phyloP scores from a whole-genome alignment of 768 basidiomycete genomes.

The Pulveroboletus sp. region DNA sequence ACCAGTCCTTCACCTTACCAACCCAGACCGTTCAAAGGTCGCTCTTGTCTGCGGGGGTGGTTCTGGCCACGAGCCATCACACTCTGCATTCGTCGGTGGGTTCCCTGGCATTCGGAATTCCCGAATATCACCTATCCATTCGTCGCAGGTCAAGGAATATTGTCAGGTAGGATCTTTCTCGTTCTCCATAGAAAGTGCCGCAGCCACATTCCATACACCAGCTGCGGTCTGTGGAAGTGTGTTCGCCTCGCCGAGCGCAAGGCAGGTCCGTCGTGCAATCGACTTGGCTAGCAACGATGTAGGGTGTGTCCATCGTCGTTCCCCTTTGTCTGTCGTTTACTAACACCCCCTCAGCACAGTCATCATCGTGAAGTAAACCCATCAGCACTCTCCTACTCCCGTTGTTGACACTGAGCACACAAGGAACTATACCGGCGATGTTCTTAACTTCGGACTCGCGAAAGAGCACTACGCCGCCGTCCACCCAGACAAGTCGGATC shows the following conservation, averaged over 20 bases:
- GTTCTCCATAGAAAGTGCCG: background rate
- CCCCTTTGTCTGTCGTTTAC: background rate
- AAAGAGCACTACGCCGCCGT: constrained; percentile 76
- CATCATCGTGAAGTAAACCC: constrained; percentile 72
- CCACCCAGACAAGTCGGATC: constrained; percentile 61
- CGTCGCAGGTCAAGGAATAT: constrained; percentile 62
- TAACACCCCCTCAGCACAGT: constrained; percentile 48
- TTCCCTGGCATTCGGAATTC: background rate
- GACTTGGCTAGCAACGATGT: constrained; percentile 68
- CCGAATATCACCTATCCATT: background rate
- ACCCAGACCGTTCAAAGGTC: constrained; percentile 60
- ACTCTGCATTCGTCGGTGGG: constrained; percentile 84
- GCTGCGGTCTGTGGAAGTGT: constrained; percentile 84
- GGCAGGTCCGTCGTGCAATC: constrained; percentile 78
- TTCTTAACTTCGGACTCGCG: constrained; percentile 88
- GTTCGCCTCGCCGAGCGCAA: constrained; percentile 86
- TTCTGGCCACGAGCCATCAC: constrained; percentile 88
- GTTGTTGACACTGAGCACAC: constrained; percentile 2
- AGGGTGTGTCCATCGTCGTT: constrained; percentile 43
- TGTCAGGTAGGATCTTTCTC: constrained; percentile 47
- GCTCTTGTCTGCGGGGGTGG: constrained; percentile 81
- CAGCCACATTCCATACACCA: constrained; percentile 13
- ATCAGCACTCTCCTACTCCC: background rate
- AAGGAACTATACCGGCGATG: constrained; percentile 87
- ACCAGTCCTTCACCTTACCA: constrained; percentile 57